Evolutionary conservation across 768 basidiomycete genomes (phyloP).

Genomic region (Serendipita sp.): DNA sequence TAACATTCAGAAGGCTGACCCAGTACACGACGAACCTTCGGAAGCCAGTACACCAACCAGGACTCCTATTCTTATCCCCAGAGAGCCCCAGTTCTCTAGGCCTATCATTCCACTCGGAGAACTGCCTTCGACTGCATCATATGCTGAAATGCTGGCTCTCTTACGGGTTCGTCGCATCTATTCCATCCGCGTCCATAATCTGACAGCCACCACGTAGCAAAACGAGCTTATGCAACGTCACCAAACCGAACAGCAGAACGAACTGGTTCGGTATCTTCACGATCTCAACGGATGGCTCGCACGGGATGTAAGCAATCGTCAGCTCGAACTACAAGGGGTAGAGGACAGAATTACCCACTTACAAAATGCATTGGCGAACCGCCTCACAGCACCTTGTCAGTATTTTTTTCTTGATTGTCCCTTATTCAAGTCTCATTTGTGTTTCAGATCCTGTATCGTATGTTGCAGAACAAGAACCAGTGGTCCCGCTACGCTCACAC

Average conservation of each 20-base stretch:
- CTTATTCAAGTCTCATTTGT: not conserved
- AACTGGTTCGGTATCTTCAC: slow-evolving; percentile 41
- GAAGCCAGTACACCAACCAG: not conserved
- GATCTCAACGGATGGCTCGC: slow-evolving; percentile 65
- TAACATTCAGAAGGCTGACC: not conserved
- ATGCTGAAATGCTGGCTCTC: slow-evolving; percentile 54
- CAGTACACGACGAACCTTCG: not conserved
- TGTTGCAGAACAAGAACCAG: slow-evolving; percentile 11
- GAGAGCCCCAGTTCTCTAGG: not conserved
- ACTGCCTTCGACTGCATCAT: slow-evolving; percentile 24
- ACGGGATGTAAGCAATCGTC: slow-evolving; percentile 64
- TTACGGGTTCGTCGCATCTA: slow-evolving; percentile 12
- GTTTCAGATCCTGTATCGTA: slow-evolving; percentile 4
- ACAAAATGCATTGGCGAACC: slow-evolving; percentile 27
- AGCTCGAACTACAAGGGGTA: slow-evolving; percentile 52
- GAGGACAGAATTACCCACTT: slow-evolving; percentile 42
- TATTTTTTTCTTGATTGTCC: not conserved
- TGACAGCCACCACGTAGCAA: slow-evolving; percentile 33
- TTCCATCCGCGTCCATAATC: not conserved
- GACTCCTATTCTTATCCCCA: not conserved
- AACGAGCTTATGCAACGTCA: slow-evolving; percentile 43
- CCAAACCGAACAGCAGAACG: slow-evolving; percentile 11
- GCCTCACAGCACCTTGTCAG: slow-evolving; percentile 25
- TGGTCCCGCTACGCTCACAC: slow-evolving; percentile 13
- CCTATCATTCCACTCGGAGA: not conserved